Evolutionary conservation across 768 basidiomycete species (phyloP).

Genomic region (Lactarius quietus): DNA sequence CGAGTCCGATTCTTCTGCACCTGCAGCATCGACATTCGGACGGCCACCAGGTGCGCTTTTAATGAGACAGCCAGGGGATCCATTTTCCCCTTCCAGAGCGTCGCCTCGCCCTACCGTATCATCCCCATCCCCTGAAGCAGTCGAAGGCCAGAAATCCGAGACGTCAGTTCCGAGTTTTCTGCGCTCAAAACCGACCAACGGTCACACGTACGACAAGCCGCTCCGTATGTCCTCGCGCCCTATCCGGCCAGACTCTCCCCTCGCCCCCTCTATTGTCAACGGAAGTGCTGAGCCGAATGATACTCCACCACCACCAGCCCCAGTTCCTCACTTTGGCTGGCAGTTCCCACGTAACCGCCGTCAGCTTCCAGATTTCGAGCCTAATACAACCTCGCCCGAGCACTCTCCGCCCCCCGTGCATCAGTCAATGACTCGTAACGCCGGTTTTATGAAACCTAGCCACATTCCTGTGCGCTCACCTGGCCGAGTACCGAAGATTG

Average conservation of each 20-base stretch:
- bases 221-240: neutral
- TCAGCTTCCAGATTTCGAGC: conserved; percentile 40
- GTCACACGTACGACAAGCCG: conserved; percentile 6
- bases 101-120: neutral
- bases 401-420: conserved; percentile 26
- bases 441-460: conserved; percentile 33
- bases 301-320: conserved; percentile 23
- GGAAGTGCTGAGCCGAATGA: conserved; percentile 16
- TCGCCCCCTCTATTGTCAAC: conserved; percentile 1
- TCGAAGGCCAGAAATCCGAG: conserved; percentile 1
- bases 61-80: neutral
- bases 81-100: neutral
- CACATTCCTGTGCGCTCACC: conserved; percentile 46
- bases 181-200: neutral
- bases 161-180: conserved; percentile 8
- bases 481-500: conserved; percentile 32
- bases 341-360: conserved; percentile 36
- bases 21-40: conserved; percentile 1
- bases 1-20: conserved; percentile 8
- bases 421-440: conserved; percentile 29
- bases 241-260: conserved; percentile 17
- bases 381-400: conserved; percentile 33
- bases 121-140: neutral
- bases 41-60: neutral
- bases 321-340: conserved; percentile 38